Conservation (phyloP, 1,284 basidiomycete genomes). For the Rhodotorula sp. region DNA sequence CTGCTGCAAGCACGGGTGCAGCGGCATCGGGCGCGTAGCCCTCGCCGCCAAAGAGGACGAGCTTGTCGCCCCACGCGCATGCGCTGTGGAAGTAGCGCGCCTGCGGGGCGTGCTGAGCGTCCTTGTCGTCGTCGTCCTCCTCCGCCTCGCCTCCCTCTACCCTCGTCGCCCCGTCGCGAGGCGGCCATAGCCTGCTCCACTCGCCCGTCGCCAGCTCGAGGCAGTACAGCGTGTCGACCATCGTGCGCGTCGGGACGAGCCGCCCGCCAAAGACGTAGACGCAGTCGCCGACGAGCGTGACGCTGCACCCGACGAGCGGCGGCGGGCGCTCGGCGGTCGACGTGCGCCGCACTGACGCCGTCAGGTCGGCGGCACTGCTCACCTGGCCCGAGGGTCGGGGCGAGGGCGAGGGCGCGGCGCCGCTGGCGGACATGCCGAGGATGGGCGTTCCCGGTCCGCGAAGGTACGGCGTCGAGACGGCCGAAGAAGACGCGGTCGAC, state of each 20-base stretch:
- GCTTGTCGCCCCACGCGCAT: constrained; percentile 79
- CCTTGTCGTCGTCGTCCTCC: not conserved
- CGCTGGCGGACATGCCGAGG: not conserved
- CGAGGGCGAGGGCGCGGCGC: not conserved
- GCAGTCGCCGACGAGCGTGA: constrained; percentile 76
- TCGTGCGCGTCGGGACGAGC: constrained; percentile 76
- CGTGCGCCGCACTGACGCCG: constrained; percentile 15
- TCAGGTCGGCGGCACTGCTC: constrained; percentile 28
- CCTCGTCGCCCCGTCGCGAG: not conserved
- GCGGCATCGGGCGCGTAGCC: constrained; percentile 59
- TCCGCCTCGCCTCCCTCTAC: not conserved
- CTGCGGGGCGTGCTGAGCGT: not conserved
- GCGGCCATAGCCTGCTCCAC: constrained; percentile 71
- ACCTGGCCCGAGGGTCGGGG: constrained; percentile 1
- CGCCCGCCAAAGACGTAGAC: constrained; percentile 89
- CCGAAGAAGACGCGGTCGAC: not conserved
- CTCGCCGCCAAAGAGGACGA: constrained; percentile 92
- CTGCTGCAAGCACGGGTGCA: constrained; percentile 52
- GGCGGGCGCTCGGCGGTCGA: constrained; percentile 19
- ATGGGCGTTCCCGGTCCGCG: not conserved
- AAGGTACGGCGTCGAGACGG: not conserved
- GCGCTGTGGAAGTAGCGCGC: constrained; percentile 79
- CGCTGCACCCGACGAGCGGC: constrained; percentile 56
- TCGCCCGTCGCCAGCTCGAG: constrained; percentile 75
- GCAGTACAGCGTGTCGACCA: constrained; percentile 83